Evolutionary conservation across 129 eudicot genomes (phyloP).

Genomic region (Pulicaria dysenterica): DNA sequence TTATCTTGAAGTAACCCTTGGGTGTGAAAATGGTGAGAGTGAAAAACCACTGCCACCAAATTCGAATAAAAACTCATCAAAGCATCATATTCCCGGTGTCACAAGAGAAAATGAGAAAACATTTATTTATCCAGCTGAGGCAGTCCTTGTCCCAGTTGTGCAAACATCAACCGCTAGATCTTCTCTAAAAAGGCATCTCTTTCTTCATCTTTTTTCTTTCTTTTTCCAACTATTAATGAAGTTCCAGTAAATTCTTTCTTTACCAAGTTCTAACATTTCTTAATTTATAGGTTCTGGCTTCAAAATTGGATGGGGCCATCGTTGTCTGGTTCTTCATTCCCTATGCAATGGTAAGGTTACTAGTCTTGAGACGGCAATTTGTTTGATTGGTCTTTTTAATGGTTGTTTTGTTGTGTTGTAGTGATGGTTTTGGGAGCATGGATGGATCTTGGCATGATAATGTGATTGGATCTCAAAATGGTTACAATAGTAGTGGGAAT

Average conservation of each 20-base stretch:
- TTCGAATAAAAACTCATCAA: constrained; percentile 41
- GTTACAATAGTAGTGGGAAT: constrained; percentile 84
- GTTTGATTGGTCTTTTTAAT: background rate
- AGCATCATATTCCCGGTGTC: constrained; percentile 41
- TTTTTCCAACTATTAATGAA: background rate
- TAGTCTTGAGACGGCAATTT: constrained; percentile 8
- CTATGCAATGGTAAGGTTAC: constrained; percentile 72
- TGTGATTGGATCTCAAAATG: constrained; percentile 50
- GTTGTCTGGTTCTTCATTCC: constrained; percentile 61
- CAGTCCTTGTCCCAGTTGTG: constrained; percentile 91
- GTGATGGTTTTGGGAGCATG: constrained; percentile 50
- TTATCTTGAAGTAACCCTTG: constrained; percentile 85
- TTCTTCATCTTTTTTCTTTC: constrained; percentile 3
- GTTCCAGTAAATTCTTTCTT: background rate
- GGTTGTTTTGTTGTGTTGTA: constrained; percentile 26
- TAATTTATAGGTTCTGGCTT: constrained; percentile 81
- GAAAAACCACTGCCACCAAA: constrained; percentile 49
- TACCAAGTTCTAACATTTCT: background rate
- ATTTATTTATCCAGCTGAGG: constrained; percentile 88
- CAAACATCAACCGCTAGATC: constrained; percentile 86
- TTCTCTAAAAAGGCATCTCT: constrained; percentile 72
- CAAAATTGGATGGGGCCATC: constrained; percentile 97
- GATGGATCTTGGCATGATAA: constrained; percentile 76
- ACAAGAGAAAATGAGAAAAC: constrained; percentile 58
- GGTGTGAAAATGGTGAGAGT: constrained; percentile 49